Percentiles rank a stretch among this genome's conserved stretches.
phyloP scores from a whole-genome alignment of 2,329 filamentous ascomycete species.

The Blastomyces gilchristii region DNA sequence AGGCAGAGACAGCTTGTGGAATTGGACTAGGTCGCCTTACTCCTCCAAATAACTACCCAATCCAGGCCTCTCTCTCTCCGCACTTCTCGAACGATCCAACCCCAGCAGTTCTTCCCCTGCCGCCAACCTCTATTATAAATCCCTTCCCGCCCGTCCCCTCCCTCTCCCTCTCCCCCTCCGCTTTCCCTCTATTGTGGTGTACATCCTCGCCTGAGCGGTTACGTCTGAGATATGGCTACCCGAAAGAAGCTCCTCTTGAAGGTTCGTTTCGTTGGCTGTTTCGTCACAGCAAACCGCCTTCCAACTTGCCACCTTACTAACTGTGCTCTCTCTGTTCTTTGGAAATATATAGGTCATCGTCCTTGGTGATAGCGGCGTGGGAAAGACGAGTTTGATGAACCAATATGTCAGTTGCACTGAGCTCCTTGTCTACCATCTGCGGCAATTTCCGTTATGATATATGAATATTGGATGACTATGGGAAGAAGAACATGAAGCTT shows the following conservation, averaged over 20 bases:
- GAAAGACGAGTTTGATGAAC: constrained; percentile 99
- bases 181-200: not conserved
- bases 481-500: not conserved
- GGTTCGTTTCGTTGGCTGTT: constrained; percentile 42
- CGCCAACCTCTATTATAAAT: not conserved
- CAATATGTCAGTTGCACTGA: constrained; percentile 74
- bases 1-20: no score
- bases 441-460: not conserved
- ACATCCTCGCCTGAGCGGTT: not conserved
- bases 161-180: no score
- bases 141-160: no score
- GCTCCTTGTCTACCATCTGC: no score
- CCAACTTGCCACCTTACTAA: constrained; percentile 8
- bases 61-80: not conserved
- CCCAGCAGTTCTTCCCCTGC: not conserved
- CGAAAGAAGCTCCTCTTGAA: constrained; percentile 87
- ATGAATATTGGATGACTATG: not conserved
- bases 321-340: constrained; percentile 12
- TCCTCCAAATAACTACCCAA: not conserved
- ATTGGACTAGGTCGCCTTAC: not conserved
- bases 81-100: not conserved
- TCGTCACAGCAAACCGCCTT: constrained; percentile 8
- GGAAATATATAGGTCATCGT: constrained; percentile 69
- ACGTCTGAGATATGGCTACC: constrained; percentile 52
- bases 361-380: constrained; percentile 95